Evolutionary conservation across 306 rosid species (phyloP), one percentile per base, ranked within the genome.

Genomic region (Quercus gilva): DNA sequence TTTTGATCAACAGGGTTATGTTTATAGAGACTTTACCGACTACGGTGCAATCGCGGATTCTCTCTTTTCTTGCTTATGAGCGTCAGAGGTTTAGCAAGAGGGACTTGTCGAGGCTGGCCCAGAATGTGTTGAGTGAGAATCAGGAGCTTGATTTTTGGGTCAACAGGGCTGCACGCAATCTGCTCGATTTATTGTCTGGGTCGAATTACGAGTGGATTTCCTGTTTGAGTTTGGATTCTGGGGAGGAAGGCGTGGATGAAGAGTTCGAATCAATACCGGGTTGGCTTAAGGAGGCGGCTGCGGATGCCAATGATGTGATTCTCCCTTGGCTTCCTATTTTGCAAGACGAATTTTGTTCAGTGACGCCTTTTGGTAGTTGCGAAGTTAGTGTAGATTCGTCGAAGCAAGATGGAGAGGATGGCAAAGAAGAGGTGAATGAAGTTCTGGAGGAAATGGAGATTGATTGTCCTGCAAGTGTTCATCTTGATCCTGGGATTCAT

Each of bases 261-360:
- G 86, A 80, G 80, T 82, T 86, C 55, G 84, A 86, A 5, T 79
- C 83, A 5, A n/a, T 86, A 45, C 85, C 89, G 0, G 49, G 43
- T 59, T 82, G 86, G 82, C 84, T 86, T 25, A 76, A 68, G 80
- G 82, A 79, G 19, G 58, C 73, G 5, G 58, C 37, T 0, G 55
- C 4, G 1, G 58, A 53, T 68, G 33, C 43, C 31, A 5, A 67
- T 76, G 84, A 77, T 33, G 56, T 70, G 28, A 19, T 77, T 55
- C 56, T 86, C 33, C 86, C 86, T 6, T 86, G 89, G 84, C 73
- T 86, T 74, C 89, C 86, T 52, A 8, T 86, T 26, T 53, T 58
- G 10, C 67, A 29, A 1, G 84, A 76, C 29, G 84, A 76, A 45
- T 55, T 80, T 82, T 41, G 43, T 69, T 74, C 15, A 23, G 59